phyloP scores from a whole-genome alignment of 1,139 yeast species.

The Kurtzmaniella quercitrusa region DNA sequence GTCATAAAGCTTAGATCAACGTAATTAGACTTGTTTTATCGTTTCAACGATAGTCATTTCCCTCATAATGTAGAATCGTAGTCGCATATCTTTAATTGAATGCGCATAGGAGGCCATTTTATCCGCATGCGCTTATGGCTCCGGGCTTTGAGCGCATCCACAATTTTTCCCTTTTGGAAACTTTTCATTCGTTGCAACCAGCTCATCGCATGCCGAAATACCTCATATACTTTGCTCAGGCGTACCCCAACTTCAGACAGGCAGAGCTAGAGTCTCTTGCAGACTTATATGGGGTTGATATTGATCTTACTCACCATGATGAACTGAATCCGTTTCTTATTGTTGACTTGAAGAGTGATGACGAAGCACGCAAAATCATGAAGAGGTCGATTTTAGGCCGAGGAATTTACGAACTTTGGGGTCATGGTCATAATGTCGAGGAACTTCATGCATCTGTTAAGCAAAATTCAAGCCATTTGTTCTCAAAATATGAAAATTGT shows the following conservation, averaged over 20 bases:
- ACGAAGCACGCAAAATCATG: slow-evolving; percentile 62
- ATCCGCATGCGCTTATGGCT: background rate
- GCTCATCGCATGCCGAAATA: slow-evolving; percentile 47
- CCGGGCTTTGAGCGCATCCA: background rate
- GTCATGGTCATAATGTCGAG: slow-evolving; percentile 55
- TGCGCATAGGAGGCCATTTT: slow-evolving; percentile 2
- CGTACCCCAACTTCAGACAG: slow-evolving; percentile 69
- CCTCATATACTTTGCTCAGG: slow-evolving; percentile 78
- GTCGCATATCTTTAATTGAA: slow-evolving; percentile 4
- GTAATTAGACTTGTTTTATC: background rate
- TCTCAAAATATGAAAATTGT: slow-evolving; percentile 31
- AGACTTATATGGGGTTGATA: slow-evolving; percentile 46
- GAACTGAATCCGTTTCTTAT: slow-evolving; percentile 66
- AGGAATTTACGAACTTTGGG: slow-evolving; percentile 86
- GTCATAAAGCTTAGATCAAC: background rate
- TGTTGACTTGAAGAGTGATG: slow-evolving; percentile 60
- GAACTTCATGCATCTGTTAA: slow-evolving; percentile 56
- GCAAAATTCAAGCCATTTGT: slow-evolving; percentile 21
- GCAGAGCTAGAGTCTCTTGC: slow-evolving; percentile 89
- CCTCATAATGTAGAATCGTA: slow-evolving; percentile 6
- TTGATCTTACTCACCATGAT: slow-evolving; percentile 60
- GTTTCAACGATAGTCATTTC: background rate
- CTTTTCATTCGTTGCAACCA: background rate
- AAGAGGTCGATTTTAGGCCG: slow-evolving; percentile 65
- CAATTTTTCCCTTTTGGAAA: background rate